Evolutionary conservation across 371 early-diverging fungal species (phyloP), one percentile per base, ranked within the genome.

Genomic region (Rhizomucor miehei): DNA sequence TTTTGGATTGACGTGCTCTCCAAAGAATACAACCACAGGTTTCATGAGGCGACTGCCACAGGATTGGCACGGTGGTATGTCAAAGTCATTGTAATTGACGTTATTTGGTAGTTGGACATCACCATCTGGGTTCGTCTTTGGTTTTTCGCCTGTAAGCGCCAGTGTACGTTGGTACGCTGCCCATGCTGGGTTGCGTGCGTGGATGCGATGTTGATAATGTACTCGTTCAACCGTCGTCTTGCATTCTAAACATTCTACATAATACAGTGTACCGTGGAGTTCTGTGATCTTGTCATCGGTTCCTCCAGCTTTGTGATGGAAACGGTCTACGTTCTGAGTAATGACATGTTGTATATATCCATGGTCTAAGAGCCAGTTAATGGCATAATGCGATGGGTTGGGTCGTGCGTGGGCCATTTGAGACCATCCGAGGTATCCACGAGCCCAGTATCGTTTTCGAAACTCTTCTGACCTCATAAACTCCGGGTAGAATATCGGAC

Each of bases 321-420:
- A 65, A 0, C 87, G 80, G 55, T 95, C 97, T 20, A 97, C 97
- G 62, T 97, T 97, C 66, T 97, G 97, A 4, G 97, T 95, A 29
- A 95, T 82, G 14, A 94, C 53, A 19, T 79, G 67, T 1, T 61
- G 41, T 35, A 87, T 48, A 51, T 70, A 66, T 11, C 74, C 69
- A 8, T 48, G 11, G 0, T 63, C 44, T 56, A 85, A 75, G 8
- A 93, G 63, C n/a, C 63, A 54, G 8, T 83, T 67, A 1, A 94
- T 48, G 12, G 82, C 71, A 24, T 62, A 49, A 60, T 96, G 97
- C 4, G 88, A 73, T 1, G 66, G 56, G 57, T 95, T 95, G 5
- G 93, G 93, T 23, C 70, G 54, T 2, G 93, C 87, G 6, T 61
- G 52, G 34, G 69, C 53, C 59, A 95, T 85, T 6, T 73, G 79